Evolutionary conservation across 2,329 filamentous ascomycete species (phyloP).

Genomic region (Pyrenochaeta sp.): DNA sequence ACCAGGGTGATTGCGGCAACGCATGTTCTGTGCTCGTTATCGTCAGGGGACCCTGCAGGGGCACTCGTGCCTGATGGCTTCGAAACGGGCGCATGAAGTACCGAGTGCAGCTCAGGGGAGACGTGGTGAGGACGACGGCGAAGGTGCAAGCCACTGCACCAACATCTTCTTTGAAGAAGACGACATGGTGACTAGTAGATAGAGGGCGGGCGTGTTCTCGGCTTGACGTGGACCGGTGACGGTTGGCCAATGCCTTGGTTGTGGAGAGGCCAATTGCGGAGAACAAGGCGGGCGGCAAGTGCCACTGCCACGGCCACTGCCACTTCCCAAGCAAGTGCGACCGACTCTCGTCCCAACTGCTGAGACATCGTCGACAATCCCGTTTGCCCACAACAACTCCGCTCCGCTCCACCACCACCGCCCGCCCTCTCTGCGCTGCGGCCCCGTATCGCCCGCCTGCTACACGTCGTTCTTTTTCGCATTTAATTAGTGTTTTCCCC

Average conservation of each 20-base stretch:
- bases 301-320: constrained; percentile 27
- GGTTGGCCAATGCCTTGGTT: constrained; percentile 12
- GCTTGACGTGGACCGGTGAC: constrained; percentile 8
- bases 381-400: constrained; percentile 6
- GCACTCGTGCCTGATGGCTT: constrained; percentile 6
- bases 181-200: too few species aligned
- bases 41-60: constrained; percentile 21
- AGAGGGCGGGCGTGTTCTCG: constrained; percentile 5
- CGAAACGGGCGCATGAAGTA: constrained; percentile 9
- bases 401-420: constrained; percentile 9
- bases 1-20: constrained; percentile 8
- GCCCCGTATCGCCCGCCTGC: not conserved
- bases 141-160: too few species aligned
- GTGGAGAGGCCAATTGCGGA: constrained; percentile 32
- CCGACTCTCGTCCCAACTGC: constrained; percentile 16
- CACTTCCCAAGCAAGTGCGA: constrained; percentile 28
- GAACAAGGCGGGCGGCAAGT: constrained; percentile 26
- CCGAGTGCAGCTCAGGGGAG: not conserved
- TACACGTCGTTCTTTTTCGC: not conserved
- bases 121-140: not conserved
- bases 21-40: constrained; percentile 20
- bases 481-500: constrained; percentile 3
- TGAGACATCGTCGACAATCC: constrained; percentile 8
- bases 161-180: too few species aligned
- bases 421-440: constrained; percentile 2